Conservation (phyloP, 805 yeast species). For the Lachancea waltii region DNA sequence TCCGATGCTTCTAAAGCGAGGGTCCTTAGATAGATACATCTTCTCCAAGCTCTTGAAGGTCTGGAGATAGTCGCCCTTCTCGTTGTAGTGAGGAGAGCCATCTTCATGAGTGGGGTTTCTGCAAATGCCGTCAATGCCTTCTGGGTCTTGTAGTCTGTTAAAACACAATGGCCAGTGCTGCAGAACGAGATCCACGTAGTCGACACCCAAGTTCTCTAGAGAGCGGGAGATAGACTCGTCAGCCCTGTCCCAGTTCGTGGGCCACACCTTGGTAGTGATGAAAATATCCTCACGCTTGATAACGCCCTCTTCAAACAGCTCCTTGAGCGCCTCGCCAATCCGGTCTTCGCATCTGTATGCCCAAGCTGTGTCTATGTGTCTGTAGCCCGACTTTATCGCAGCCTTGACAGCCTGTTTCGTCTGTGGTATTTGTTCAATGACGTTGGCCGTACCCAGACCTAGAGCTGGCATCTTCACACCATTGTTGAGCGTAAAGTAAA, state of each 20-base stretch:
- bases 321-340: constrained; percentile 55
- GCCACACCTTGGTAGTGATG: constrained; percentile 70
- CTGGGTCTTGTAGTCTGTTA: constrained; percentile 22
- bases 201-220: constrained; percentile 53
- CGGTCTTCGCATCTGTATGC: constrained; percentile 61
- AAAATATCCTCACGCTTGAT: constrained; percentile 53
- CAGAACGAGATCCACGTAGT: constrained; percentile 68
- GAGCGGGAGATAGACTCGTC: constrained; percentile 51
- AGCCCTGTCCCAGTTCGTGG: constrained; percentile 45
- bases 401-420: constrained; percentile 47
- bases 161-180: constrained; percentile 72
- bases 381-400: constrained; percentile 60
- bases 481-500: constrained; percentile 44
- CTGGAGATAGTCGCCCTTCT: constrained; percentile 37
- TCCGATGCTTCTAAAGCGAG: constrained; percentile 47
- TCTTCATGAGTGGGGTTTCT: constrained; percentile 31
- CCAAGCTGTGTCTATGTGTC: constrained; percentile 72
- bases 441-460: constrained; percentile 63
- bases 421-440: constrained; percentile 40
- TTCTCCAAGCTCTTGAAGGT: constrained; percentile 51
- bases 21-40: constrained; percentile 34
- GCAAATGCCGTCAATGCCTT: constrained; percentile 19
- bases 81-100: constrained; percentile 32
- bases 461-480: constrained; percentile 58
- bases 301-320: constrained; percentile 40